A percentile compares a stretch with the other conserved stretches of the same genome.
These are phyloP conservation scores for Clohesyomyces aquaticus DNA, from an alignment of 495 filamentous ascomycete species.

Conservation along the genomic window DNA sequence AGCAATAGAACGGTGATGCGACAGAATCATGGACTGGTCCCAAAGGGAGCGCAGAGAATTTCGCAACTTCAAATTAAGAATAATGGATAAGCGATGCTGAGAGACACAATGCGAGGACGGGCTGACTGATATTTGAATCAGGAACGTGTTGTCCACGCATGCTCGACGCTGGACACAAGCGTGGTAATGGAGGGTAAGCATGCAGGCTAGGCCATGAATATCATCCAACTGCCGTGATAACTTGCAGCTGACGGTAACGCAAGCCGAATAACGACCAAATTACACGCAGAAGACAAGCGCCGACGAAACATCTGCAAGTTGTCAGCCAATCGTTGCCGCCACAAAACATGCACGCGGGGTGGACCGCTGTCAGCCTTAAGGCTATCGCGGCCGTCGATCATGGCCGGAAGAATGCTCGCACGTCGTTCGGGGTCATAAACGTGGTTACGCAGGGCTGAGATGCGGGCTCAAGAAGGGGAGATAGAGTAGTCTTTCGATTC, in stretches of 20 bases:
- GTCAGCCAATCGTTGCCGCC: constrained; percentile 37
- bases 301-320: constrained; percentile 38
- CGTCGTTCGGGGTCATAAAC: too few relatives aligned
- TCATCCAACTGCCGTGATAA: constrained; percentile 21
- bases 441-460: not conserved
- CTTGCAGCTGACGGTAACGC: constrained; percentile 30
- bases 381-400: constrained; percentile 8
- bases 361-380: constrained; percentile 27
- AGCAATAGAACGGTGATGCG: not conserved
- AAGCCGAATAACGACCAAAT: constrained; percentile 6
- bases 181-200: constrained; percentile 23
- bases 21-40: not conserved
- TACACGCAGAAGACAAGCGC: constrained; percentile 23
- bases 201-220: constrained; percentile 21
- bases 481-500: not conserved
- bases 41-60: not conserved
- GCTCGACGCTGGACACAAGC: too few relatives aligned
- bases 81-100: not conserved
- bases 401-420: not conserved
- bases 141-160: too few relatives aligned
- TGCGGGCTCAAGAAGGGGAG: not conserved
- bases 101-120: not conserved
- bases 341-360: constrained; percentile 22
- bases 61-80: not conserved
- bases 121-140: constrained; percentile 6